Base-by-base conservation (phyloP, 257 asterid genomes). In the Lycium barbarum region DNA sequence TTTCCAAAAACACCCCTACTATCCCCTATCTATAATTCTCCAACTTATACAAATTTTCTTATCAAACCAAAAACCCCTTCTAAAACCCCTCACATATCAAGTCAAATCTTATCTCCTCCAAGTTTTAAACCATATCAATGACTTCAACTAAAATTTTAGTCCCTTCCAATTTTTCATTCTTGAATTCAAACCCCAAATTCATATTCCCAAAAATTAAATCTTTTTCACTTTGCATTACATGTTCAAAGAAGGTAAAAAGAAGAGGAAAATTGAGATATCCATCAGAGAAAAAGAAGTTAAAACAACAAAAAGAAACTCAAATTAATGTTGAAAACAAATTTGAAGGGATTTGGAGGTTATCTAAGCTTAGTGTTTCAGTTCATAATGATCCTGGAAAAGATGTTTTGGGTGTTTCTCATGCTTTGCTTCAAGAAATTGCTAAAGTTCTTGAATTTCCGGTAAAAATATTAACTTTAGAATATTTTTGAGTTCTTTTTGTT, bases 371-470 rank as follows among this genome's bases (percentile, higher is more conserved):
- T 63, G 92, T 95, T 72, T 83, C 93, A 0, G 97, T 92, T 78
- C 90, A 91, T 57, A 93, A 91, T 81, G 99, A 96, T 86, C 98
- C 97, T 62, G 99, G 99, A n/a, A 96, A 96, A 83, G 98, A 96
- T 85, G 92, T 88, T 68, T 88, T 90, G 83, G 92, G 86, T 85
- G 94, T 95, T 62, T 95, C 98, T 0, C 92, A 91, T 84, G 89
- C 96, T 79, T 84, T 96, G 88, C 92, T 96, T 55, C 84, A 59
- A 85, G 94, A 93, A 88, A 95, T 96, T 66, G 97, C 98, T 84
- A 95, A 89, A 90, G 88, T 93, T 92, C 94, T 96, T 83, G 93
- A 96, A 88, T 92, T 95, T 81, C 98, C 98, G 97, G 99, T 96
- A 88, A 35, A 33, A 20, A 18, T 0, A 7, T n/a, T 58, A 55